These are phyloP conservation scores for Apiospora sp. DNA, from an alignment of 2,329 filamentous ascomycete genomes.

Conservation along the genomic window DNA sequence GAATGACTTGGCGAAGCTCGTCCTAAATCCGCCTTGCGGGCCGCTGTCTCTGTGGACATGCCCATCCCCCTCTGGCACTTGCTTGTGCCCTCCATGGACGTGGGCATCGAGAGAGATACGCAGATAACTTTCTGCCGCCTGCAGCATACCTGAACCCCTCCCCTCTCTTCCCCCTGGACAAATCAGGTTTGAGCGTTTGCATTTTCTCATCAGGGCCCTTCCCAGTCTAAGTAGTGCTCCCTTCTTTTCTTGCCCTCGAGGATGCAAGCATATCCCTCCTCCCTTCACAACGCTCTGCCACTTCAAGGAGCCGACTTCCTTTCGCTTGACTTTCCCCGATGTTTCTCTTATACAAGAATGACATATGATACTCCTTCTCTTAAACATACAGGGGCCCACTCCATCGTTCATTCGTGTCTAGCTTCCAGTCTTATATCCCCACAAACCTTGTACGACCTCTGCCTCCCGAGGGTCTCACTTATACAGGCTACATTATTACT, in stretches of 20 bases:
- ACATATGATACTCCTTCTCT: slow-evolving; percentile 24
- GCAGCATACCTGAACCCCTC: background rate
- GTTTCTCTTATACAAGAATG: slow-evolving; percentile 26
- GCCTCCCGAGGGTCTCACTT: slow-evolving; percentile 29
- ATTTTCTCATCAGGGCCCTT: slow-evolving; percentile 8
- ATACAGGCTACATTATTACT: slow-evolving; percentile 33
- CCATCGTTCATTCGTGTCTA: slow-evolving; percentile 30
- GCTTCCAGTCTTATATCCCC: slow-evolving; percentile 29
- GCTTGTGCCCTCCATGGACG: background rate
- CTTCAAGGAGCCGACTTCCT: slow-evolving; percentile 15
- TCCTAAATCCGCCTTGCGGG: slow-evolving; percentile 24
- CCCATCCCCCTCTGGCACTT: background rate
- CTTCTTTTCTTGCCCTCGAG: slow-evolving; percentile 18
- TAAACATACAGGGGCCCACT: slow-evolving; percentile 22
- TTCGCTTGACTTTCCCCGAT: slow-evolving; percentile 22
- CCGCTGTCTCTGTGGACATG: slow-evolving; percentile 23
- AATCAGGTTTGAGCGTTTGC: slow-evolving; percentile 21
- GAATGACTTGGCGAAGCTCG: slow-evolving; percentile 16
- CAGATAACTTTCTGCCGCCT: slow-evolving; percentile 8
- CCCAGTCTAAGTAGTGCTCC: slow-evolving; percentile 8
- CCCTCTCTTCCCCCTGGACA: slow-evolving; percentile 4
- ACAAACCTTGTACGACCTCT: slow-evolving; percentile 37
- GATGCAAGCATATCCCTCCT: slow-evolving; percentile 23
- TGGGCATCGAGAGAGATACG: background rate
- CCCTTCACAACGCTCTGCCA: slow-evolving; percentile 24